Evolutionary conservation across 2,329 filamentous ascomycete species (phyloP).

Genomic region (Diaporthe citri): DNA sequence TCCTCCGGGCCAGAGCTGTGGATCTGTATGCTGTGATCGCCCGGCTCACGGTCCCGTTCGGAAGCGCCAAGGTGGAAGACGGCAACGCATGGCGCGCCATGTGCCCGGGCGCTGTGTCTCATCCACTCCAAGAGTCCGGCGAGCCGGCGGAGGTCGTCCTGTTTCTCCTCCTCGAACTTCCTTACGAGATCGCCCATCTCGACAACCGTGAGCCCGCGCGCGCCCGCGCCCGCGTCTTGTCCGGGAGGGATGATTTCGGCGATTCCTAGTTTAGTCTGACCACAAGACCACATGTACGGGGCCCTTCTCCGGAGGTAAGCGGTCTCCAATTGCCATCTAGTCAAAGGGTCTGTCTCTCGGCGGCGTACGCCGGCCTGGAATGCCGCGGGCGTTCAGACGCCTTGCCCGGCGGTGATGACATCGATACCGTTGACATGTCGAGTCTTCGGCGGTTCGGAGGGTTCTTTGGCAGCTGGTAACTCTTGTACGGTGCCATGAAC

Average conservation of each 20-base stretch:
- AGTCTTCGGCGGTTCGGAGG: no score
- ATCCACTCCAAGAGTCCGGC: background rate
- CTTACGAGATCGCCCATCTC: background rate
- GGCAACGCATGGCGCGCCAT: background rate
- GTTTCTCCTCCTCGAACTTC: background rate
- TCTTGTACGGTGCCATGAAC: background rate
- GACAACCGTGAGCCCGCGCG: background rate
- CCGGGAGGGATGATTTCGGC: background rate
- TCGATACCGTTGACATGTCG: background rate
- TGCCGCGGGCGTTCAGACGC: background rate
- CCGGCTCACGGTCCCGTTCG: background rate
- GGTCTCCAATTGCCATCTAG: background rate
- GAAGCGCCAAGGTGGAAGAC: background rate
- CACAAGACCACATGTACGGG: background rate
- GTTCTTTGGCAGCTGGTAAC: background rate
- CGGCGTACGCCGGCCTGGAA: background rate
- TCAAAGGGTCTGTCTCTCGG: background rate
- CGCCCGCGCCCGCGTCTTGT: background rate
- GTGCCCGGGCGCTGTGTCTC: background rate
- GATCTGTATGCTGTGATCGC: background rate
- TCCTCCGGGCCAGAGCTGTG: background rate
- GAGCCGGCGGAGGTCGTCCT: background rate
- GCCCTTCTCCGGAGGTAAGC: accelerated
- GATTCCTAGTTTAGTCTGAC: background rate
- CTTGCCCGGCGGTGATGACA: background rate